A percentile compares a stretch with the other conserved stretches of the same genome.
Conservation (phyloP, 805 yeast genomes). For the Zygotorulaspora chibaensis region DNA sequence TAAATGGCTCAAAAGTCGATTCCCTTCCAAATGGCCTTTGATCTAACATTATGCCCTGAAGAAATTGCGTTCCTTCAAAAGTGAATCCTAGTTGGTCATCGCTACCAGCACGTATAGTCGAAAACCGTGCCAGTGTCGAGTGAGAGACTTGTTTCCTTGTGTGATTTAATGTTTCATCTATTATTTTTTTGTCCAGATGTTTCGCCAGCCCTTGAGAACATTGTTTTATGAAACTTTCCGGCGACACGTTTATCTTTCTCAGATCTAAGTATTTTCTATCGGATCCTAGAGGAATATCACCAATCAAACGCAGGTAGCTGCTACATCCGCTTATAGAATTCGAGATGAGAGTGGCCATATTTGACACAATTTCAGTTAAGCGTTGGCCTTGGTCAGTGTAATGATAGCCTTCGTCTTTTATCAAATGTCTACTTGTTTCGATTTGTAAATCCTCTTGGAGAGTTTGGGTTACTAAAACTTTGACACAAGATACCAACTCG, state of each 20-base stretch:
- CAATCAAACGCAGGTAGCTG: constrained; percentile 50
- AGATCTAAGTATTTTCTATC: constrained; percentile 69
- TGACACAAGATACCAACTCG: constrained; percentile 60
- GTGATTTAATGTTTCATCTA: constrained; percentile 17
- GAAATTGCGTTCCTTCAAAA: constrained; percentile 31
- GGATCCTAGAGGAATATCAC: constrained; percentile 58
- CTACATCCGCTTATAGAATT: constrained; percentile 48
- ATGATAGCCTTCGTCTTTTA: constrained; percentile 40
- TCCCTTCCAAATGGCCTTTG: constrained; percentile 36
- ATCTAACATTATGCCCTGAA: constrained; percentile 36
- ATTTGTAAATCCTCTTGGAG: constrained; percentile 37
- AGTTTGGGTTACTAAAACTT: constrained; percentile 54
- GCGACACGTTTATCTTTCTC: constrained; percentile 49
- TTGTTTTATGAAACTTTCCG: constrained; percentile 54
- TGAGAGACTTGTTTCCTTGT: constrained; percentile 7
- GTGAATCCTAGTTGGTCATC: constrained; percentile 20
- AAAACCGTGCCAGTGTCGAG: constrained; percentile 28
- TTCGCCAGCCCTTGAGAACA: constrained; percentile 61
- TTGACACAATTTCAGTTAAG: constrained; percentile 54
- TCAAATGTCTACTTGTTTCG: constrained; percentile 19
- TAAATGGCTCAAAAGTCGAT: constrained; percentile 37
- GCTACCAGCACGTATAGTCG: constrained; percentile 34
- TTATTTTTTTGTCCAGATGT: constrained; percentile 33
- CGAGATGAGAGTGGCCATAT: constrained; percentile 53
- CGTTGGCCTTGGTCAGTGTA: constrained; percentile 66